These are phyloP conservation scores for Wallacemonas sp. DNA, from an alignment of 208 protist species.

Conservation along the genomic window DNA sequence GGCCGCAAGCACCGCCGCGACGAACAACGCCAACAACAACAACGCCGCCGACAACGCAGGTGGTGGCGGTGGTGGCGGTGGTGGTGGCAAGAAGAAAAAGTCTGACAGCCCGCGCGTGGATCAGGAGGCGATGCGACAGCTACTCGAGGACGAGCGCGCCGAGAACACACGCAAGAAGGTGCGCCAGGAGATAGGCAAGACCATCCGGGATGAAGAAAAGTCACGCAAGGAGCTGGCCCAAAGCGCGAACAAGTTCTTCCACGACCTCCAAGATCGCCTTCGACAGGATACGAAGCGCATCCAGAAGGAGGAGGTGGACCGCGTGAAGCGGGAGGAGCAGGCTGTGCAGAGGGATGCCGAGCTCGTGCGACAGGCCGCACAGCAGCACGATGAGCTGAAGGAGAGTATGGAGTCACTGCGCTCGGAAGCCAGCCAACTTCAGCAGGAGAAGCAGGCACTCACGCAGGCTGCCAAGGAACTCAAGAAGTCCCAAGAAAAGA, in stretches of 20 bases:
- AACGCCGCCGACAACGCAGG: conserved; percentile 16
- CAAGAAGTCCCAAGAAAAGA: conserved; percentile 56
- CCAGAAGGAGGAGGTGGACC: conserved; percentile 69
- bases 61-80: conserved; percentile 3
- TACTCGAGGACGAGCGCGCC: conserved; percentile 79
- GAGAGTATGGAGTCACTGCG: conserved; percentile 60
- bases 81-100: conserved; percentile 51
- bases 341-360: conserved; percentile 77
- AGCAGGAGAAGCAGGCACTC: conserved; percentile 59
- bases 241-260: conserved; percentile 57
- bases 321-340: conserved; percentile 78
- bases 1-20: conserved; percentile 17
- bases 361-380: conserved; percentile 71
- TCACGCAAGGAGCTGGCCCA: conserved; percentile 83
- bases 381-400: conserved; percentile 75
- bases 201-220: conserved; percentile 81
- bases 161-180: conserved; percentile 77
- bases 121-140: conserved; percentile 64
- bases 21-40: conserved; percentile 8
- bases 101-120: conserved; percentile 56
- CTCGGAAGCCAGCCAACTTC: conserved; percentile 57
- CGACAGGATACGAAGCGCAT: conserved; percentile 76
- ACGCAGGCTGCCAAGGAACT: conserved; percentile 59
- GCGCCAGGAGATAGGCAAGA: conserved; percentile 78
- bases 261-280: conserved; percentile 72